Base-by-base conservation (phyloP, 331 rosid genomes). In the Quercus lobata region DNA sequence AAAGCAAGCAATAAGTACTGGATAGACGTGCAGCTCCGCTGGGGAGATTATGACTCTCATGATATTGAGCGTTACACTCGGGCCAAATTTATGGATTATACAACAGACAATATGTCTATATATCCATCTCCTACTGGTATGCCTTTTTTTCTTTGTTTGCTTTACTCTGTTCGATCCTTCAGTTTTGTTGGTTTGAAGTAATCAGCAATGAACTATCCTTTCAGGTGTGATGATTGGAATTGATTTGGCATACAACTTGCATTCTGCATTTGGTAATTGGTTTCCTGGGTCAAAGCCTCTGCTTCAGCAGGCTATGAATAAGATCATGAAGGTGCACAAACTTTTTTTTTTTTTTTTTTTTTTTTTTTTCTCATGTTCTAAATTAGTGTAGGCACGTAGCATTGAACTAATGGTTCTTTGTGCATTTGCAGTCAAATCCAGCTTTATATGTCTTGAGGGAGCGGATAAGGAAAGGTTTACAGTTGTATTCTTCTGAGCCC, bases 41-140 rank as follows among this genome's bases (percentile, higher is more conserved):
- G 99, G 99, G 98, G 99, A 68, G 99, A 96, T 83, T 96, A 96
- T 72, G 98, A 96, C 80, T 96, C 99, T 66, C 99, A 96, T 3
- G 99, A 96, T 80, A 93, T 96, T 84, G 99, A 96, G 84, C 97
- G 99, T 10, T 96, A 96, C 85, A 96, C 99, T 5, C 81, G 98
- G 65, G 98, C 99, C 82, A 93, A 96, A 82, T 90, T 96, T 81
- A 96, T 96, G 99, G 99, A 96, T 74, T 96, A 93, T 75, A 96
- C 99, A 3, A 93, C 99, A 21, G 99, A 96, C 81, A 96, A 96
- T 82, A 96, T 93, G 99, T 96, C 99, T 68, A 91, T 93, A 80
- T 93, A 96, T 78, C 99, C 99, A 57, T 93, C 99, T 58, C 99
- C 99, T 73, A 96, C 99, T 24, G 98, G 98, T 95, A 71, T 32